Evolutionary conservation across 345 rosid species (phyloP), one percentile per base, ranked within the genome.

Genomic region (Hypericum androsaemum): DNA sequence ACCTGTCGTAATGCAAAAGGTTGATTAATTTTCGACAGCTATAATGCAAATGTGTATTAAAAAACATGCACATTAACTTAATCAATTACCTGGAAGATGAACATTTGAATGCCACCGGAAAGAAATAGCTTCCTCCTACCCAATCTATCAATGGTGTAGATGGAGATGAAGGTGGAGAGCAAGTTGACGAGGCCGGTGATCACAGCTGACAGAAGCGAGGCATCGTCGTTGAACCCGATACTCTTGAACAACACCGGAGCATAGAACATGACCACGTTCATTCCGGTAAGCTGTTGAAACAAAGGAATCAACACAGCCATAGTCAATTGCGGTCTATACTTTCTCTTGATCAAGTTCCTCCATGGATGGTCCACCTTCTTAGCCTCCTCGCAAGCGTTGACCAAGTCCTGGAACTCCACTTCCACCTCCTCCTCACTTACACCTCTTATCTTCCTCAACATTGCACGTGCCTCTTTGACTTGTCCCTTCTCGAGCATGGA

Each of bases 231-330:
- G 40, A 81, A 84, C 0, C 89, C 94, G 48, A 81, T 69, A 0
- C 84, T 84, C 50, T 81, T 81, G 67, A 84, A 84, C 38, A 84
- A 51, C n/a, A 79, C 78, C 0, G 88, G 94, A 5, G 89, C 73
- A 0, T 81, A 77, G 52, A 71, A 73, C 82, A 77, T 77, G 16
- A 77, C 69, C 37, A 71, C 82, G 37, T 77, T 71, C 64, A 74
- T 71, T 5, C 76, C 82, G 0, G 81, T 67, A 41, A 73, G 69
- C 17, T 77, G 78, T 59, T 70, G 76, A 59, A 70, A 73, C 7
- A 73, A 38, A 49, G 64, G 76, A 53, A 77, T 39, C 47, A 65
- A 8, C 13, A 73, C 54, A n/a, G 66, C 72, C 0, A 77, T 77
- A 6, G 71, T 60, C 7, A 73, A 65, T 7, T 63, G 82, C 3